Evolutionary conservation across 1,139 yeast species (phyloP).

Genomic region (Yamadazyma dushanensis): DNA sequence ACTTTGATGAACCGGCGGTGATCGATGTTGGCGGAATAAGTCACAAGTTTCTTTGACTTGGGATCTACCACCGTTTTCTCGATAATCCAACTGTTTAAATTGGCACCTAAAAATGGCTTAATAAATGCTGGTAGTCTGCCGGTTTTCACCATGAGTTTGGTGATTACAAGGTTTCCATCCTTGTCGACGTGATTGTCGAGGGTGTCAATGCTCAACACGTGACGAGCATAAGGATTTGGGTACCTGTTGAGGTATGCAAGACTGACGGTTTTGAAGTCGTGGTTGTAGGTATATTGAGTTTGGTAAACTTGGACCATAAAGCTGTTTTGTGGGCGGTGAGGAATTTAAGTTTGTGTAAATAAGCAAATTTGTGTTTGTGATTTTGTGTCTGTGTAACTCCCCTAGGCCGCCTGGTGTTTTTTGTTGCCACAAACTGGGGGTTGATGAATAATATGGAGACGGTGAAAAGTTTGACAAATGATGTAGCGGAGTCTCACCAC

Average conservation of each 20-base stretch:
- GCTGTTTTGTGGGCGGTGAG: too few relatives aligned
- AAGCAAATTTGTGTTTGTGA: not conserved
- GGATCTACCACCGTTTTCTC: conserved; percentile 83
- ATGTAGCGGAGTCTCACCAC: too few relatives aligned
- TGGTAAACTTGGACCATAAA: conserved; percentile 68
- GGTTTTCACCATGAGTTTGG: conserved; percentile 72
- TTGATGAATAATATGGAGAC: too few relatives aligned
- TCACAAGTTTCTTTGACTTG: conserved; percentile 48
- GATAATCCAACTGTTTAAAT: conserved; percentile 78
- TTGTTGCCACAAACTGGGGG: too few relatives aligned
- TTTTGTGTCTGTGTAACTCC: not conserved
- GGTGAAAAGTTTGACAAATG: conserved; percentile 1
- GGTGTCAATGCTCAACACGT: conserved; percentile 85
- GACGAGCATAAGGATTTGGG: conserved; percentile 90
- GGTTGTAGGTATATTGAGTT: conserved; percentile 53
- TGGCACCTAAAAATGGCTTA: conserved; percentile 71
- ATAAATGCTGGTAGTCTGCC: conserved; percentile 85
- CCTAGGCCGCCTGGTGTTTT: too few relatives aligned
- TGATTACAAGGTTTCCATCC: conserved; percentile 67
- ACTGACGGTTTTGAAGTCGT: conserved; percentile 72
- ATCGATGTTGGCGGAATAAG: conserved; percentile 84
- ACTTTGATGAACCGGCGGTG: conserved; percentile 78
- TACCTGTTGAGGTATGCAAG: conserved; percentile 81
- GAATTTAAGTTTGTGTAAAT: not conserved
- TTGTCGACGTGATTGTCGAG: conserved; percentile 57